Conservation (phyloP, 768 basidiomycete species). For the Multifurca ochricompacta region DNA sequence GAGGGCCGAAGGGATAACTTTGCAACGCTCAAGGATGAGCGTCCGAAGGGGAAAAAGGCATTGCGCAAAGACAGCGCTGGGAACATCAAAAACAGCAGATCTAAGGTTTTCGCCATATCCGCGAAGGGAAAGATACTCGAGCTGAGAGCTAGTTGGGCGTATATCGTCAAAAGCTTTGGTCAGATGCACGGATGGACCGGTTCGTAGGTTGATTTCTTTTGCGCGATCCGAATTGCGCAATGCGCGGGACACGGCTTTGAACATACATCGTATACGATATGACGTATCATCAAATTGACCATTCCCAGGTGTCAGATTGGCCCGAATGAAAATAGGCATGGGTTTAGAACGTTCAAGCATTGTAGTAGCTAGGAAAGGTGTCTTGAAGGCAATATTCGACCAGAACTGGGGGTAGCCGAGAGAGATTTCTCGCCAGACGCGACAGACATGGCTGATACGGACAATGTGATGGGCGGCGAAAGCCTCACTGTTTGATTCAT, state of each 20-base stretch:
- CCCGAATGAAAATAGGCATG: slow-evolving; percentile 13
- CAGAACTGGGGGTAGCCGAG: slow-evolving; percentile 18
- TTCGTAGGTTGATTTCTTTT: slow-evolving; percentile 17
- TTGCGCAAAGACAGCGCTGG: slow-evolving; percentile 6
- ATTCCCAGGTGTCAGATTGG: slow-evolving; percentile 11
- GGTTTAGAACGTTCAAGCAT: slow-evolving; percentile 22
- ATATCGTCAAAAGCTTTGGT: slow-evolving; percentile 15
- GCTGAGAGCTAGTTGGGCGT: slow-evolving; percentile 7
- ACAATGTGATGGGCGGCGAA: slow-evolving; percentile 12
- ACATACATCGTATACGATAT: slow-evolving; percentile 5
- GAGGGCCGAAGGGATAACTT: slow-evolving; percentile 6
- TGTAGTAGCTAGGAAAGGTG: slow-evolving; percentile 16
- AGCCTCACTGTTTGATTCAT: slow-evolving; percentile 10
- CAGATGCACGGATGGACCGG: slow-evolving; percentile 11
- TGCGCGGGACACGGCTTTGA: slow-evolving; percentile 19
- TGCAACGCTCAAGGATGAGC: slow-evolving; percentile 17
- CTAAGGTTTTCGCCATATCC: slow-evolving; percentile 12
- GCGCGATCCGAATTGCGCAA: slow-evolving; percentile 18
- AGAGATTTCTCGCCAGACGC: slow-evolving; percentile 17
- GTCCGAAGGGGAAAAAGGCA: slow-evolving; percentile 11
- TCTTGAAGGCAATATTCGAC: slow-evolving; percentile 19
- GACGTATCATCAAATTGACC: slow-evolving; percentile 3
- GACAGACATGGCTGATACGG: slow-evolving; percentile 19
- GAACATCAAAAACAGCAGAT: slow-evolving; percentile 14
- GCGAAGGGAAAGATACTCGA: slow-evolving; percentile 13